A percentile compares a stretch with the other conserved stretches of the same genome.
phyloP scores from a whole-genome alignment of 805 yeast genomes.

The Yarrowia divulgata region DNA sequence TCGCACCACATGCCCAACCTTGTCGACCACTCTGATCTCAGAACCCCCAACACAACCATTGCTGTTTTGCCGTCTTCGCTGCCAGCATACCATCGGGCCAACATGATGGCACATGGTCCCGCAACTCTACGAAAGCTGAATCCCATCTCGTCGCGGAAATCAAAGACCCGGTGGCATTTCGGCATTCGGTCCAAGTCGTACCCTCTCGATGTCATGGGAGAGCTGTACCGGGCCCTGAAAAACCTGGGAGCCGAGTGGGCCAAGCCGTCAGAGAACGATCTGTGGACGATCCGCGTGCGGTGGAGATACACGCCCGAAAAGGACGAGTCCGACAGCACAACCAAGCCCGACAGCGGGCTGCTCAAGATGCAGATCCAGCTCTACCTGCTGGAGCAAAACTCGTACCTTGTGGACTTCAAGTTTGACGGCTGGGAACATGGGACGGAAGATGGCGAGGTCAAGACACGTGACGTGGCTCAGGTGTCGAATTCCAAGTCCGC shows the following conservation, averaged over 20 bases:
- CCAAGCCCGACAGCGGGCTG: conserved; percentile 30
- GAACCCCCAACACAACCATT: conserved; percentile 76
- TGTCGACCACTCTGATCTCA: conserved; percentile 46
- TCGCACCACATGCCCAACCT: conserved; percentile 51
- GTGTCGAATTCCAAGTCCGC: conserved; percentile 34
- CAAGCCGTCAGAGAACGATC: conserved; percentile 89
- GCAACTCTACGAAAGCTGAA: conserved; percentile 53
- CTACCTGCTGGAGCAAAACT: conserved; percentile 91
- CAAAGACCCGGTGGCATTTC: conserved; percentile 97
- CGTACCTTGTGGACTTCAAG: conserved; percentile 91
- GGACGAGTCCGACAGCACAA: conserved; percentile 41
- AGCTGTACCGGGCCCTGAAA: conserved; percentile 90
- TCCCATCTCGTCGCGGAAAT: conserved; percentile 71
- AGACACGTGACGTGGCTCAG: conserved; percentile 42
- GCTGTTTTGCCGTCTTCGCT: conserved; percentile 92
- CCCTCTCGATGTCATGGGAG: conserved; percentile 98
- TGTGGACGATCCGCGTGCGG: conserved; percentile 94
- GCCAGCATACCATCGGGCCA: conserved; percentile 93
- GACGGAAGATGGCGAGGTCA: conserved; percentile 39
- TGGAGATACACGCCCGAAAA: conserved; percentile 75
- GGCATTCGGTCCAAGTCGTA: conserved; percentile 96
- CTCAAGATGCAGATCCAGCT: conserved; percentile 98
- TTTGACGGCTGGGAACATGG: conserved; percentile 91
- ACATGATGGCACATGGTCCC: conserved; percentile 70
- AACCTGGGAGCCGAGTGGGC: conserved; percentile 98